Percentiles rank a stretch among this genome's conserved stretches.
phyloP scores from a whole-genome alignment of 108 stramenopile species.

The Cylindrotheca closterium region DNA sequence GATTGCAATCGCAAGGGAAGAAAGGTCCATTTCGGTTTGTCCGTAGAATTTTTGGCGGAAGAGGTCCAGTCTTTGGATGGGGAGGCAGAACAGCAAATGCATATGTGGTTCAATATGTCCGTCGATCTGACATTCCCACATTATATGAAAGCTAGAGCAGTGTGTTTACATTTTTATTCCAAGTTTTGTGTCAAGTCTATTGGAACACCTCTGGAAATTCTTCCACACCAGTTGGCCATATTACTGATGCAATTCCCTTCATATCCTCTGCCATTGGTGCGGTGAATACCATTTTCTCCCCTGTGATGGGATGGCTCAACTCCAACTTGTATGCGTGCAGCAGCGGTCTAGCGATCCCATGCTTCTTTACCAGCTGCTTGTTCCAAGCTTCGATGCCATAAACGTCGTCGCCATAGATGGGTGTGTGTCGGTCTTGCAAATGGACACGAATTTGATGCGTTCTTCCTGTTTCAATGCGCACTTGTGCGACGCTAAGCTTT shows the following conservation, averaged over 20 bases:
- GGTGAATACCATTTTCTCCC: constrained; percentile 71
- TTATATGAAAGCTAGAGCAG: constrained; percentile 31
- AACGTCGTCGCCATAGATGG: constrained; percentile 93
- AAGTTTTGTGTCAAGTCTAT: background rate
- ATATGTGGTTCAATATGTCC: constrained; percentile 82
- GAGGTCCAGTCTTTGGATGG: constrained; percentile 48
- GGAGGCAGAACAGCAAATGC: constrained; percentile 75
- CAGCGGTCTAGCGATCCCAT: constrained; percentile 83
- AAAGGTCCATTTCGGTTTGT: constrained; percentile 12
- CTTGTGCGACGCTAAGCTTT: constrained; percentile 84
- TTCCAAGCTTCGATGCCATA: constrained; percentile 95
- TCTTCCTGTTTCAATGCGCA: constrained; percentile 91
- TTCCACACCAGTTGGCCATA: constrained; percentile 58
- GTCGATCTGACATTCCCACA: constrained; percentile 51
- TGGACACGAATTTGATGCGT: constrained; percentile 95
- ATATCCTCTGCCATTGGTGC: constrained; percentile 90
- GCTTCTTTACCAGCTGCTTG: constrained; percentile 55
- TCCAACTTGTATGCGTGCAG: constrained; percentile 88
- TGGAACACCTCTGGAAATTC: constrained; percentile 42
- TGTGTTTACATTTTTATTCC: background rate
- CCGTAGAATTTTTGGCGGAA: constrained; percentile 18
- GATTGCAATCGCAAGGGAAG: constrained; percentile 3
- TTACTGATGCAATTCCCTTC: constrained; percentile 57
- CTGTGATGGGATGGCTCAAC: constrained; percentile 87
- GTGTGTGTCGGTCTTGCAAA: constrained; percentile 91